Base-by-base conservation (phyloP, 2,329 filamentous ascomycete genomes). In the Stromatinia cepivora region DNA sequence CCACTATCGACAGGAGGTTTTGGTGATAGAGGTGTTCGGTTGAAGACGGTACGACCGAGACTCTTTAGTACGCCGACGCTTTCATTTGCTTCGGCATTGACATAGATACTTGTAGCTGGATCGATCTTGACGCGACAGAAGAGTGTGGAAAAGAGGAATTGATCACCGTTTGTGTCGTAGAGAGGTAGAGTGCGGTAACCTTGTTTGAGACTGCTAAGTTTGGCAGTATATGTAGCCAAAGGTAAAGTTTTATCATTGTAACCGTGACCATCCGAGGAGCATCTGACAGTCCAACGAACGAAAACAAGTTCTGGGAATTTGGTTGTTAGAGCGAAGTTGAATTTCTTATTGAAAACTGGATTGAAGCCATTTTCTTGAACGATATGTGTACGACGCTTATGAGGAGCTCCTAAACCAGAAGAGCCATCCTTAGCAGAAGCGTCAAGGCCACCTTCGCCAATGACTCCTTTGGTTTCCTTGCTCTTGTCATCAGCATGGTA, bases 291-390 rank as follows among this genome's bases (percentile, higher is more conserved):
- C 87, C 93, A 97, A 58, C 93, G 91, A 66, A 99, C 89, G 79
- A 98, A 98, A 70, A 98, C 91, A 42, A 99, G 84, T 75, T 95
- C 93, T 0, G 94, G 94, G 77, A 94, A 94, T 78, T 96, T 96
- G n/a, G 95, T 98, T 61, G 93, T 93, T 34, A 97, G 84, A 69
- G 88, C 90, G 80, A 97, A 90, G 71, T 88, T 87, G 81, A 94
- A 92, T 70, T 87, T 86, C 74, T 92, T 88, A 75, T 94, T 88
- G 80, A 97, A 99, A 68, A 90, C 84, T 1, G 95, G 95, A 78
- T 97, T 97, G 82, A 97, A 98, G 34, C 94, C 94, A 78, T 99
- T 98, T 79, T 92, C 92, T 71, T 87, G 87, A 42, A 94, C 88
- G 67, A 97, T 90, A 72, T 87, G 87, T 2, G 95, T 98, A 69